A percentile compares a stretch with the other conserved stretches of the same genome.
Evolutionary conservation across 1,284 basidiomycete genomes (phyloP).

Genomic region (Sporisorium graminicola): DNA sequence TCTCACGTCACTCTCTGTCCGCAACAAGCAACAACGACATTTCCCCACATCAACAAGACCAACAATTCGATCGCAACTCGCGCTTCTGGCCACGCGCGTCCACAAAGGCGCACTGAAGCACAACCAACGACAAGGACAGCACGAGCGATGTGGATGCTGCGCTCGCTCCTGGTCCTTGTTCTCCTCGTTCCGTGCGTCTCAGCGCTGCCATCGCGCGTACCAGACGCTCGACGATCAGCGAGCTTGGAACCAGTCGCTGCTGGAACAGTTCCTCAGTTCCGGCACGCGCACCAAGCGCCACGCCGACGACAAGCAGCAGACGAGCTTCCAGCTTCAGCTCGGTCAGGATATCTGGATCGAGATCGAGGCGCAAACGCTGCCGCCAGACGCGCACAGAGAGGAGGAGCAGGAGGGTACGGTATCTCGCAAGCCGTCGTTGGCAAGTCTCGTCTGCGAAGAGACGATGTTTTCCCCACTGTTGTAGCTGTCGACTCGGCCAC

Average conservation of each 20-base stretch:
- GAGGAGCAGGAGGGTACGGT: background rate
- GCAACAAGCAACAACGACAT: conserved; percentile 18
- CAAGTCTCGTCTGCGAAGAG: conserved; percentile 22
- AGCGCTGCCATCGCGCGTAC: conserved; percentile 28
- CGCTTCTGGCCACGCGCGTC: conserved; percentile 12
- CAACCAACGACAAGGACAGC: background rate
- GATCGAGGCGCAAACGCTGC: conserved; percentile 7
- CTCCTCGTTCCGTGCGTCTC: conserved; percentile 42
- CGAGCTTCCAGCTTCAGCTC: conserved; percentile 13
- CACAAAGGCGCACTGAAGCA: background rate
- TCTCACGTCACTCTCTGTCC: conserved; percentile 25
- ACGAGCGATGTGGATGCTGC: conserved; percentile 28
- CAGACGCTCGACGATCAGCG: conserved; percentile 21
- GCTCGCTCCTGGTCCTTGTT: conserved; percentile 33
- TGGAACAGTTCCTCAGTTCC: conserved; percentile 19
- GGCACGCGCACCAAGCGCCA: conserved; percentile 6
- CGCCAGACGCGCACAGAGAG: conserved; percentile 10
- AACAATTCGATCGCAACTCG: conserved; percentile 4
- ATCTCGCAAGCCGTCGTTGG: conserved; percentile 14
- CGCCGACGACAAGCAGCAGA: background rate
- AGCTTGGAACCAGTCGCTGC: conserved; percentile 29
- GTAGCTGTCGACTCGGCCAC: conserved; percentile 25
- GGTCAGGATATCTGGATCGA: conserved; percentile 40
- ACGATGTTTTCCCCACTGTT: conserved; percentile 34
- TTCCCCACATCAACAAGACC: background rate